Evolutionary conservation across 176 grass and related monocot genomes (phyloP).

Genomic region (Aegilops longissima): DNA sequence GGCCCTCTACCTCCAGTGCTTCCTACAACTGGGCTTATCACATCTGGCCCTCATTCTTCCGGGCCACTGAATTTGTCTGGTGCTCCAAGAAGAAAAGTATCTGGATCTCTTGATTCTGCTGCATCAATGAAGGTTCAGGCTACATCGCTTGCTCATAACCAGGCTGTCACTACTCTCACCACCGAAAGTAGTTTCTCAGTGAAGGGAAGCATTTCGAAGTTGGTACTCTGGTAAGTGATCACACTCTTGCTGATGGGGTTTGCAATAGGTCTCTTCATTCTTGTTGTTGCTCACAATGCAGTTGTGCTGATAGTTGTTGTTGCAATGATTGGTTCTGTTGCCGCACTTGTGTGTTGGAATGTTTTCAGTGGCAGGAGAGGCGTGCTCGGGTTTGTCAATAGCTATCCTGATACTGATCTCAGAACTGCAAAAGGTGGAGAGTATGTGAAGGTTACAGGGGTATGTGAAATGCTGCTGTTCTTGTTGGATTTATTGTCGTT

Average conservation of each 20-base stretch:
- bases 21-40: slow-evolving; percentile 88
- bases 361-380: slow-evolving; percentile 73
- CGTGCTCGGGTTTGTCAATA: slow-evolving; percentile 65
- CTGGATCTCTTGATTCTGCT: slow-evolving; percentile 75
- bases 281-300: slow-evolving; percentile 81
- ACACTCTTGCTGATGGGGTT: slow-evolving; percentile 78
- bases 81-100: slow-evolving; percentile 80
- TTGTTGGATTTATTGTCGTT: slow-evolving; percentile 11
- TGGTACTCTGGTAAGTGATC: slow-evolving; percentile 56
- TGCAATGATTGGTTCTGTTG: slow-evolving; percentile 62
- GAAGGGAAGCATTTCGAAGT: slow-evolving; percentile 65
- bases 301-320: slow-evolving; percentile 85
- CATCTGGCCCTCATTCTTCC: slow-evolving; percentile 82
- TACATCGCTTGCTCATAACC: slow-evolving; percentile 70
- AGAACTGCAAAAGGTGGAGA: slow-evolving; percentile 89
- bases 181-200: slow-evolving; percentile 62
- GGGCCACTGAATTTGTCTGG: slow-evolving; percentile 80
- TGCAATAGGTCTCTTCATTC: slow-evolving; percentile 90
- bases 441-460: slow-evolving; percentile 97
- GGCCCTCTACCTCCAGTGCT: slow-evolving; percentile 80
- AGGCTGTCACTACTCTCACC: slow-evolving; percentile 73
- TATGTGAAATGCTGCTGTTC: slow-evolving; percentile 40
- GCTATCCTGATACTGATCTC: slow-evolving; percentile 89
- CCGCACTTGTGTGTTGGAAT: slow-evolving; percentile 81
- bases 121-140: slow-evolving; percentile 74